Percentiles rank a stretch among this genome's conserved stretches.
phyloP scores from a whole-genome alignment of 331 rosid species.

The Rosa hybrid region DNA sequence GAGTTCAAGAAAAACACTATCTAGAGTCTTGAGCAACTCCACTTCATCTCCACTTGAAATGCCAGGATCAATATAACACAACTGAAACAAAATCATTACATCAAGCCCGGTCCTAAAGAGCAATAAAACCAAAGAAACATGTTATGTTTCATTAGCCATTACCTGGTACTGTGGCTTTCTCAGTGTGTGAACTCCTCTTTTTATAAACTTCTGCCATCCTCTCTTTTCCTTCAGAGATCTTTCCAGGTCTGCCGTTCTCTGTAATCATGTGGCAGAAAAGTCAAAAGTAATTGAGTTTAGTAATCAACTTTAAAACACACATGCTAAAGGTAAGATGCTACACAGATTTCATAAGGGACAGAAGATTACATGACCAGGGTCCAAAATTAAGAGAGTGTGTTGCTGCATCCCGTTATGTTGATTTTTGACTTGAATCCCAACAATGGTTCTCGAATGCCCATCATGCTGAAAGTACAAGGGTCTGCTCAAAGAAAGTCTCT shows the following conservation, averaged over 20 bases:
- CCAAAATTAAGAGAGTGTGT: conserved; percentile 64
- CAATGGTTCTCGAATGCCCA: conserved; percentile 82
- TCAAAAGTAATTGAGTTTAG: conserved; percentile 11
- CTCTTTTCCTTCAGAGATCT: conserved; percentile 49
- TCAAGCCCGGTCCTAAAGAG: conserved; percentile 20
- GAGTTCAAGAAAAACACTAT: conserved; percentile 64
- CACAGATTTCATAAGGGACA: neutral
- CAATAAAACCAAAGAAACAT: conserved; percentile 9
- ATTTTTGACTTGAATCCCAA: conserved; percentile 69
- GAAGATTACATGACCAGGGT: conserved; percentile 72
- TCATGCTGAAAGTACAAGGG: conserved; percentile 85
- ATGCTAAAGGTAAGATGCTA: neutral
- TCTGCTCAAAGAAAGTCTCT: conserved; percentile 44
- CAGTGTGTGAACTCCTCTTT: conserved; percentile 70
- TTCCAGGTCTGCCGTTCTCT: conserved; percentile 69
- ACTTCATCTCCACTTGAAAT: conserved; percentile 56
- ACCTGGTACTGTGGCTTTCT: conserved; percentile 82
- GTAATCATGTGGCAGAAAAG: conserved; percentile 27
- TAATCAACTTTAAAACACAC: neutral
- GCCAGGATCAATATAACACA: conserved; percentile 79
- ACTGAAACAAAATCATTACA: conserved; percentile 48
- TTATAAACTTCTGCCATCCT: conserved; percentile 72
- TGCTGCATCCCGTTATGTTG: conserved; percentile 39
- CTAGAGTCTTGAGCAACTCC: conserved; percentile 62
- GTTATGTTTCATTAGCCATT: conserved; percentile 11